A percentile compares a stretch with the other conserved stretches of the same genome.
Evolutionary conservation across 768 basidiomycete genomes (phyloP).

Genomic region (Mycena kentingensis): DNA sequence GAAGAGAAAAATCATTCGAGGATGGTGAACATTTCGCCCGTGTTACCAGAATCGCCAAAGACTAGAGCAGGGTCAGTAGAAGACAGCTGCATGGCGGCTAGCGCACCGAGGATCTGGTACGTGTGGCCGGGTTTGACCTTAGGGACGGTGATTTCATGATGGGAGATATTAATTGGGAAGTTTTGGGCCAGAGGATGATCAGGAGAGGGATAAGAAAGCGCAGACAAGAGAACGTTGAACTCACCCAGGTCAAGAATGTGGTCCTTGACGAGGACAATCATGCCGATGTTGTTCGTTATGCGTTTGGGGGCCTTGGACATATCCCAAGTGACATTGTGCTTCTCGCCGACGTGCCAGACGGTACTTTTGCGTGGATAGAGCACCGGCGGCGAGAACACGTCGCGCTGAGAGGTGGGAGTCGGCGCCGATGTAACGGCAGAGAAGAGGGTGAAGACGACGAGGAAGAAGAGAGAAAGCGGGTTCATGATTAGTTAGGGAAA

Average conservation of each 20-base stretch:
- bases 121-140: slow-evolving; percentile 35
- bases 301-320: slow-evolving; percentile 36
- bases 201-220: slow-evolving; percentile 8
- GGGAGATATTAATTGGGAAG: slow-evolving; percentile 40
- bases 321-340: slow-evolving; percentile 54
- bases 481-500: slow-evolving; percentile 17
- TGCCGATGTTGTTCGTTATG: slow-evolving; percentile 47
- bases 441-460: slow-evolving; percentile 25
- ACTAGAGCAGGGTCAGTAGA: slow-evolving; percentile 34
- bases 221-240: slow-evolving; percentile 5
- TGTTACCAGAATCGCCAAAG: slow-evolving; percentile 58
- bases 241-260: slow-evolving; percentile 36
- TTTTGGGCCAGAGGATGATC: slow-evolving; percentile 40
- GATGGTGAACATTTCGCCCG: slow-evolving; percentile 48
- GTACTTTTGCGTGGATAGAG: slow-evolving; percentile 42
- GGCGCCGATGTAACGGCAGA: slow-evolving; percentile 27
- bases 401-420: slow-evolving; percentile 32
- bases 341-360: slow-evolving; percentile 47
- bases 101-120: slow-evolving; percentile 50
- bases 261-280: slow-evolving; percentile 39
- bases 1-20: slow-evolving; percentile 25
- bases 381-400: slow-evolving; percentile 52
- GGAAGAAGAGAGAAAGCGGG: slow-evolving; percentile 22
- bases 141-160: slow-evolving; percentile 43
- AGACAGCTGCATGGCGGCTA: neutral